A percentile compares a stretch with the other conserved stretches of the same genome.
Evolutionary conservation across 495 filamentous ascomycete species (phyloP).

Genomic region (Xylona heveae): DNA sequence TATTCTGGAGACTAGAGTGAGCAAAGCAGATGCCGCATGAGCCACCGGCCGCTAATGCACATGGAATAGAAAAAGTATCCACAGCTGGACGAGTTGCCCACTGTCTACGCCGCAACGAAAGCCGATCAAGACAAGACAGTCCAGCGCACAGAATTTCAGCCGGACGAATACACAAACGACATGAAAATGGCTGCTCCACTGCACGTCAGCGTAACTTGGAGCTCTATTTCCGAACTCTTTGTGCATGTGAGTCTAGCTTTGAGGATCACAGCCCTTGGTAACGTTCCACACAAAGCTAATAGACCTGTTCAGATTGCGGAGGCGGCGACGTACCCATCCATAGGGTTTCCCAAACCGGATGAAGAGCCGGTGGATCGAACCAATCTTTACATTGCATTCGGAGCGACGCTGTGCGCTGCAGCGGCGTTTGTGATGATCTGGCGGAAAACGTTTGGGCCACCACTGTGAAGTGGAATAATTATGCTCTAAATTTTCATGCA

Average conservation of each 20-base stretch:
- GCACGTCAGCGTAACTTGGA: conserved; percentile 88
- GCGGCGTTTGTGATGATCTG: conserved; percentile 66
- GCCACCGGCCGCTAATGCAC: not conserved
- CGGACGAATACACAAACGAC: conserved; percentile 69
- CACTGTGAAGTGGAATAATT: too few species aligned
- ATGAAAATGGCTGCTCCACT: conserved; percentile 69
- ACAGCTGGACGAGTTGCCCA: conserved; percentile 67
- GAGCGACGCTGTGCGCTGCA: conserved; percentile 57
- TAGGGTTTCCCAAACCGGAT: conserved; percentile 68
- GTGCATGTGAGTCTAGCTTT: conserved; percentile 28
- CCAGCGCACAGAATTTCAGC: conserved; percentile 75
- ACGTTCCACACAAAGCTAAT: too few species aligned
- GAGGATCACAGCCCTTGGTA: not conserved
- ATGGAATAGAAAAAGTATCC: conserved; percentile 32
- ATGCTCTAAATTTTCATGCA: too few species aligned
- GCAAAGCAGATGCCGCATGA: conserved; percentile 2
- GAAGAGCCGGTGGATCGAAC: conserved; percentile 67
- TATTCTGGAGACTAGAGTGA: conserved; percentile 55
- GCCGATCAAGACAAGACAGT: conserved; percentile 88
- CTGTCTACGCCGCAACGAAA: conserved; percentile 80
- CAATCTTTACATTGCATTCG: conserved; percentile 65
- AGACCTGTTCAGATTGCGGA: conserved; percentile 40
- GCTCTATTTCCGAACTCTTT: conserved; percentile 76
- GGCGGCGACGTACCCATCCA: conserved; percentile 71
- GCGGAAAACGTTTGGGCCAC: conserved; percentile 16